phyloP scores from a whole-genome alignment of 768 basidiomycete genomes.

The Kwoniella dejecticola region DNA sequence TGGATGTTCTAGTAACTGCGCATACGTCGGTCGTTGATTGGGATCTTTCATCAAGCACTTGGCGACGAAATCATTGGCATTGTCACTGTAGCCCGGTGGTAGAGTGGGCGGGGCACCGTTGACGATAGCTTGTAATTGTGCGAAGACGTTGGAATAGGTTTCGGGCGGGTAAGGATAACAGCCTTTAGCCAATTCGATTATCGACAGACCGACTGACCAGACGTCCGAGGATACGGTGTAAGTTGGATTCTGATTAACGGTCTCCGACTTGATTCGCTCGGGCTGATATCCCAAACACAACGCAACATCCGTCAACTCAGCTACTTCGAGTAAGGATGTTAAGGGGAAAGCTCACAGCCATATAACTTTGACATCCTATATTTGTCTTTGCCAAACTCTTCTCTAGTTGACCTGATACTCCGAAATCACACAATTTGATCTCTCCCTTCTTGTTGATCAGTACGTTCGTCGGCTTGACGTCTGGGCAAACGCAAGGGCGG shows the following conservation, averaged over 20 bases:
- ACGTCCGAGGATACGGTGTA: slow-evolving; percentile 97
- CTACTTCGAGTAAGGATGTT: not conserved
- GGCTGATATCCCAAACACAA: slow-evolving; percentile 60
- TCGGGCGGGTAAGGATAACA: slow-evolving; percentile 96
- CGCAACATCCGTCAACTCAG: slow-evolving; percentile 1
- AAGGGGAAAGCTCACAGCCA: slow-evolving; percentile 72
- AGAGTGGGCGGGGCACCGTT: slow-evolving; percentile 88
- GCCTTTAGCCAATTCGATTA: slow-evolving; percentile 87
- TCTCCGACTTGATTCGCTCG: slow-evolving; percentile 94
- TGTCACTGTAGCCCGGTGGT: slow-evolving; percentile 68
- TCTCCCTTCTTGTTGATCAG: slow-evolving; percentile 84
- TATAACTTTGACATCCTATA: slow-evolving; percentile 97
- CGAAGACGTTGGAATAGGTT: slow-evolving; percentile 95
- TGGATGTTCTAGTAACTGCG: slow-evolving; percentile 76
- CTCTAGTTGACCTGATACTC: slow-evolving; percentile 97
- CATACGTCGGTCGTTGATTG: slow-evolving; percentile 75
- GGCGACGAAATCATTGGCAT: slow-evolving; percentile 79
- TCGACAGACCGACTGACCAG: slow-evolving; percentile 88
- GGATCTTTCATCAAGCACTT: slow-evolving; percentile 81
- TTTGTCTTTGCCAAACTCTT: slow-evolving; percentile 96
- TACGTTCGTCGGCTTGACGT: slow-evolving; percentile 93
- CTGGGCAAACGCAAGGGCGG: slow-evolving; percentile 54
- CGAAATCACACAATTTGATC: slow-evolving; percentile 96
- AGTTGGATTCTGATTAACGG: slow-evolving; percentile 76
- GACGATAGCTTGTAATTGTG: slow-evolving; percentile 93